Conservation (phyloP, 768 basidiomycete genomes). For the Kwoniella bestiolae region DNA sequence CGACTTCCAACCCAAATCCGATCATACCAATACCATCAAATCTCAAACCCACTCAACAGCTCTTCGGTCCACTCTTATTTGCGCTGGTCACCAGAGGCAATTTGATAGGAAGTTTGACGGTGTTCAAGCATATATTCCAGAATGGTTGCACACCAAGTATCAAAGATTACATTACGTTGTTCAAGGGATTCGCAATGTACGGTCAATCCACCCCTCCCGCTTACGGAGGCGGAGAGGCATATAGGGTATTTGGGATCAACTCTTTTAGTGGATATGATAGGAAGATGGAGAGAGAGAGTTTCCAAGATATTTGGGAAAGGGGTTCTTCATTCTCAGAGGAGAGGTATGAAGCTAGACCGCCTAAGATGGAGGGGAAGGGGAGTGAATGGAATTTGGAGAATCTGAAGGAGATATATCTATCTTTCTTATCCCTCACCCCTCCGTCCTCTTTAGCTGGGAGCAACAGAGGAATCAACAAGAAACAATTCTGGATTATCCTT, state of each 20-base stretch:
- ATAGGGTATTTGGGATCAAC: slow-evolving; percentile 10
- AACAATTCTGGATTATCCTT: slow-evolving; percentile 38
- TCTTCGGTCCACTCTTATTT: slow-evolving; percentile 43
- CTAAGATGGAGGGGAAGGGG: neutral
- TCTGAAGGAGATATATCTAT: slow-evolving; percentile 7
- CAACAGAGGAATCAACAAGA: slow-evolving; percentile 20
- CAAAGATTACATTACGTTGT: slow-evolving; percentile 44
- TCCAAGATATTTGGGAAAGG: slow-evolving; percentile 29
- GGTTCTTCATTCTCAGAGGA: neutral
- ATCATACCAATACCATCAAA: slow-evolving; percentile 19
- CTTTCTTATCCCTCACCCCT: slow-evolving; percentile 5
- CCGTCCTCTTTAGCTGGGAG: neutral
- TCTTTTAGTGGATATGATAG: neutral
- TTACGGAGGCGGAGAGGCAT: slow-evolving; percentile 1
- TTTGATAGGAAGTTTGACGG: slow-evolving; percentile 35
- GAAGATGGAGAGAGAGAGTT: slow-evolving; percentile 5
- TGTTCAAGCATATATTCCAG: slow-evolving; percentile 45
- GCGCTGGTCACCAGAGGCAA: slow-evolving; percentile 35
- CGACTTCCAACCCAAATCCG: no score
- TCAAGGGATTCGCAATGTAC: slow-evolving; percentile 51
- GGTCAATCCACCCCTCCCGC: slow-evolving; percentile 20
- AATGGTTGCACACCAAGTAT: slow-evolving; percentile 33
- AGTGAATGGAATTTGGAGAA: slow-evolving; percentile 5
- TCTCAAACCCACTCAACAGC: slow-evolving; percentile 16
- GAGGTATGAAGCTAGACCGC: neutral